Conservation (phyloP, 345 rosid species). For the Zanthoxylum bungeanum region DNA sequence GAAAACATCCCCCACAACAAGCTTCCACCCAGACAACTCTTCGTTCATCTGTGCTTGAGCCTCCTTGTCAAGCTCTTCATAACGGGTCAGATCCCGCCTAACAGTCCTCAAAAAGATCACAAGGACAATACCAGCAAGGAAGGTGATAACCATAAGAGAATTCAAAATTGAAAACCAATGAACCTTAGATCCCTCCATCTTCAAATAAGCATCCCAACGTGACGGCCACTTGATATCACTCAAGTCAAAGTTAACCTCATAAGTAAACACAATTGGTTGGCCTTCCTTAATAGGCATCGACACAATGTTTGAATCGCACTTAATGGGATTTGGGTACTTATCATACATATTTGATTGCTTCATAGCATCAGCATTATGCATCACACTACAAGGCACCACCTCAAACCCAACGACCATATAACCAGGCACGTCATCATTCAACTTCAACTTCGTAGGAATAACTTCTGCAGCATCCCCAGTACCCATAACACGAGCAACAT, state of each 20-base stretch:
- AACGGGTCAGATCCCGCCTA: slow-evolving; percentile 78
- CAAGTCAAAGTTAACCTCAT: slow-evolving; percentile 69
- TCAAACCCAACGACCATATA: slow-evolving; percentile 91
- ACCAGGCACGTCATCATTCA: slow-evolving; percentile 43
- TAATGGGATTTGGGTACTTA: slow-evolving; percentile 56
- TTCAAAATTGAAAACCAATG: slow-evolving; percentile 88
- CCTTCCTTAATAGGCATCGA: slow-evolving; percentile 70
- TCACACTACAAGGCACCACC: slow-evolving; percentile 74
- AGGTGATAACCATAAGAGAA: slow-evolving; percentile 81
- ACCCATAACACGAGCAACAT: slow-evolving; percentile 76
- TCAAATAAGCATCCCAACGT: slow-evolving; percentile 81
- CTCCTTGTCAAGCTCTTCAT: slow-evolving; percentile 90
- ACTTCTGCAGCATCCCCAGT: slow-evolving; percentile 86
- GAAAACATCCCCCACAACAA: slow-evolving; percentile 79
- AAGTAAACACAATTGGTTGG: slow-evolving; percentile 65
- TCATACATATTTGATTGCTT: slow-evolving; percentile 60
- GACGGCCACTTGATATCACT: slow-evolving; percentile 92
- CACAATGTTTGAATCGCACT: slow-evolving; percentile 69
- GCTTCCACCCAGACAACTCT: slow-evolving; percentile 85
- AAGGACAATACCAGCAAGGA: slow-evolving; percentile 85
- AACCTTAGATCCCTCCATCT: slow-evolving; percentile 85
- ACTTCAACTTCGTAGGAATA: slow-evolving; percentile 47
- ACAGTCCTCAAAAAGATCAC: slow-evolving; percentile 89
- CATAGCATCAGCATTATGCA: slow-evolving; percentile 46
- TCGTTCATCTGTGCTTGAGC: slow-evolving; percentile 93